Base-by-base conservation (phyloP, 768 basidiomycete species). In the Lepiota brunneoincarnata region DNA sequence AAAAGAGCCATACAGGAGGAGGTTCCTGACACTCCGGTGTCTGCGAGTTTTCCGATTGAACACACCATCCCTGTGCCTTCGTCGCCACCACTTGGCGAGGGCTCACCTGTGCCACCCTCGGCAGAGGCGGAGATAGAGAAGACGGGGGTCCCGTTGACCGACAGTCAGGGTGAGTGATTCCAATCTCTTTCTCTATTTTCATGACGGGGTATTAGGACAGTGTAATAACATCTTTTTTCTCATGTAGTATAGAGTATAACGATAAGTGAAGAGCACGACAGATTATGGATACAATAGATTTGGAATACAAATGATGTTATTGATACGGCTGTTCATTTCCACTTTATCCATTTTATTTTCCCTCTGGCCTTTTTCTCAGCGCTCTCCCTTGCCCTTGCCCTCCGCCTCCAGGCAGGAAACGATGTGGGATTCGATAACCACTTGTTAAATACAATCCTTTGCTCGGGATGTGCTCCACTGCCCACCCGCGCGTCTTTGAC, bases 391-490 rank as follows among this genome's bases (percentile, higher is more conserved):
- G 31, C 31, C 31, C 11, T 31, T 10, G 6, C 31, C 36, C 68
- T 67, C 69, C 69, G 69, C 12, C 68, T 70, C 73, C 73, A 75
- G 14, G 69, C 59, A 11, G 72, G 70, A 53, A 74, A 73, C 6
- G 65, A 61, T 44, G 60, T 61, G 11, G 72, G 72, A 24, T 72
- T 69, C 17, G 62, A 61, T 6, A 71, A 52, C 73, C 73, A 75
- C 31, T 59, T 64, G 6, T 64, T 59, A 21, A 73, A 66, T 23
- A 68, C 70, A 28, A 65, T 49, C 38, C 58, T 62, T 37, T 66
- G 62, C 34, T 66, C 63, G 12, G 55, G 57, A 23, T 57, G 47
- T 2, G 37, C 35, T 20, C 54, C 41, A 2, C 20, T 51, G 17
- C 26, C 44, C n/a, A 57, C 59, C 18, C 68, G 63, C 3, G 59